These are phyloP conservation scores for Pezicula neosporulosa DNA, from an alignment of 2,329 filamentous ascomycete species.

Conservation along the genomic window DNA sequence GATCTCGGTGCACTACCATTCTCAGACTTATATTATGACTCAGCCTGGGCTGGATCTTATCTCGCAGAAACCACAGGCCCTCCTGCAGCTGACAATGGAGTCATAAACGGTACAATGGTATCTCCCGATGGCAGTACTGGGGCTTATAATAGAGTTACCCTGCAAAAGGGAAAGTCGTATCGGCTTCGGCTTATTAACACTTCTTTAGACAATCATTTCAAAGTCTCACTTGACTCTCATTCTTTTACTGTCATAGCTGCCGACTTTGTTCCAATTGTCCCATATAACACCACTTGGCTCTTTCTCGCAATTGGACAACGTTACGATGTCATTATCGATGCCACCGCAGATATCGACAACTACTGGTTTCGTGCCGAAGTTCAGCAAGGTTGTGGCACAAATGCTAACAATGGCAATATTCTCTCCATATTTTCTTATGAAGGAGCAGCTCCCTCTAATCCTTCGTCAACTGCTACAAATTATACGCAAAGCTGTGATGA, in stretches of 20 bases:
- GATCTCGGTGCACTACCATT: conserved; percentile 48
- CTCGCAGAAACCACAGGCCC: conserved; percentile 20
- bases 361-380: conserved; percentile 55
- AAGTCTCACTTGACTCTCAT: conserved; percentile 49
- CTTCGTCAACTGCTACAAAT: neutral
- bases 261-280: conserved; percentile 53
- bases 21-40: conserved; percentile 9
- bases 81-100: conserved; percentile 19
- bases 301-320: conserved; percentile 55
- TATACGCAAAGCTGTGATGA: neutral
- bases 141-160: conserved; percentile 26
- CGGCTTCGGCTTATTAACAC: conserved; percentile 44
- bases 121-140: conserved; percentile 6
- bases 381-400: conserved; percentile 44
- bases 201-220: conserved; percentile 36
- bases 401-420: conserved; percentile 43
- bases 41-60: conserved; percentile 20
- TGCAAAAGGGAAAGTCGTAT: conserved; percentile 34
- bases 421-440: conserved; percentile 63
- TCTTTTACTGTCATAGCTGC: conserved; percentile 59
- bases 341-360: conserved; percentile 36
- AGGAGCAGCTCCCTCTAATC: conserved; percentile 39
- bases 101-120: conserved; percentile 16
- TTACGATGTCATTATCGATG: conserved; percentile 39
- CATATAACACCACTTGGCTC: conserved; percentile 56